Base-by-base conservation (phyloP, 1,139 yeast species). In the Lodderomyces theae region DNA sequence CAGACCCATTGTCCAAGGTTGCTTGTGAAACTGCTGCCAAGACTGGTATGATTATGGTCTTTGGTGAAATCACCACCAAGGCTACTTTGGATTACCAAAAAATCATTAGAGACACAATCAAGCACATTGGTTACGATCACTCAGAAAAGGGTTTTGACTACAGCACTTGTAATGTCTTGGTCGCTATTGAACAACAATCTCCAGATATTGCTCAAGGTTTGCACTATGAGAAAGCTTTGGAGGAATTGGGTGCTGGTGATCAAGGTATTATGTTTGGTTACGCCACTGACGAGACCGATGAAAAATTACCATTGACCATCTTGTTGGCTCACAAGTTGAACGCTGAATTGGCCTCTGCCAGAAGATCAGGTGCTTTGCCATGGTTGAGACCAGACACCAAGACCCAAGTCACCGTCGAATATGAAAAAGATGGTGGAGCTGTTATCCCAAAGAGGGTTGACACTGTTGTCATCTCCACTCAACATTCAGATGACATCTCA, bases 251-350 rank as follows among this genome's bases (percentile, higher is more conserved):
- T 69, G 98, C 99, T 53, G 99, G 99, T 83, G 99, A 92, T 77
- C 99, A 92, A 76, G 97, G 99, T 82, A 92, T 92, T 68, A 92
- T 92, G 99, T 92, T 92, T 66, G 99, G 99, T 71, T 92, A 92
- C 72, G 99, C 99, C 57, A 84, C 98, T 51, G 97, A 92, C 63
- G 99, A 92, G 78, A 89, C 98, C 59, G 95, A 90, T 64, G 97
- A 92, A 77, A 84, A 87, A 66, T 78, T 92, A 61, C 99, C 99
- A 57, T 82, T 92, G 73, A 94, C 98, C 56, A 80, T 94, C 51
- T 74, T 94, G 58, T 82, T 94, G 62, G 83, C 97, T 44, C 99
- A 92, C 79, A 87, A 88, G 75, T 83, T 92, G 66, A 94, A 94
- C 77, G 87, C 86, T 67, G 97, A 95, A 47, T 81, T 94, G 73